Conservation (phyloP, 2,329 filamentous ascomycete genomes). For the Elsinoe arachidis region DNA sequence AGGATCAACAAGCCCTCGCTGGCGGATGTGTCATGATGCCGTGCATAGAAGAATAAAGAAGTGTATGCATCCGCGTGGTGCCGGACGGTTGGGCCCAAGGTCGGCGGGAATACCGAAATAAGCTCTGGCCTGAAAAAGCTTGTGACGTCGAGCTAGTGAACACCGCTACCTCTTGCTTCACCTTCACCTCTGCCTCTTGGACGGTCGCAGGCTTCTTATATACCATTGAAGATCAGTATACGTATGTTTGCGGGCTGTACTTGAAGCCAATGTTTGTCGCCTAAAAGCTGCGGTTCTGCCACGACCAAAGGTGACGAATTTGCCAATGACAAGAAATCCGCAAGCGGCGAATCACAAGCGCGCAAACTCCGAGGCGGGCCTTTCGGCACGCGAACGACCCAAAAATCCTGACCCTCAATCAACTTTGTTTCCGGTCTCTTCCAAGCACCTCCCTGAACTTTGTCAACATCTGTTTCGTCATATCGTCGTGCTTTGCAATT, state of each 20-base stretch:
- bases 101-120: background rate
- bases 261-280: conserved; percentile 2
- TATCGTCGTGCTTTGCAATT: background rate
- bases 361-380: background rate
- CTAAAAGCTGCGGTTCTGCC: background rate
- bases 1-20: background rate
- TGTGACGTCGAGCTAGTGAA: background rate
- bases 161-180: background rate
- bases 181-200: background rate
- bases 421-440: background rate
- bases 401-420: background rate
- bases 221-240: conserved; percentile 1
- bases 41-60: conserved; percentile 1
- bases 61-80: background rate
- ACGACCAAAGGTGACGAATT: background rate
- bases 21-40: background rate
- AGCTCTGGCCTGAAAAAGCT: background rate
- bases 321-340: background rate
- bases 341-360: background rate
- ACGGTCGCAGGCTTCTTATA: background rate
- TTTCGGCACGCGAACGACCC: background rate
- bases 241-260: background rate
- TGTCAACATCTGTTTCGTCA: background rate
- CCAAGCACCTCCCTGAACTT: background rate
- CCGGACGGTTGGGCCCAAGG: background rate